Evolutionary conservation across 495 filamentous ascomycete species (phyloP).

Genomic region (Bryoglossum gracile): DNA sequence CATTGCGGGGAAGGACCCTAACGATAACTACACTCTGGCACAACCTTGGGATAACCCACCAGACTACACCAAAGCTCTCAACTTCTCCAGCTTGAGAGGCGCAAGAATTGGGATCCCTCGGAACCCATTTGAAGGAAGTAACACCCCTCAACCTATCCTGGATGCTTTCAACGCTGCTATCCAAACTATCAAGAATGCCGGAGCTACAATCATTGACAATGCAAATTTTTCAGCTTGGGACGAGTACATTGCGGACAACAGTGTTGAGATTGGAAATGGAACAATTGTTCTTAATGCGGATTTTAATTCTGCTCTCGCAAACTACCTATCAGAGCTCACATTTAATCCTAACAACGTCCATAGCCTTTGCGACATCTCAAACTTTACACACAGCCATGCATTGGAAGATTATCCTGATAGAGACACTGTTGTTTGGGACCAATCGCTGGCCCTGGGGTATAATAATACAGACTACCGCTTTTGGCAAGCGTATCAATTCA

Average conservation of each 20-base stretch:
- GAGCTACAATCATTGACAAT: slow-evolving; percentile 33
- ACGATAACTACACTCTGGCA: slow-evolving; percentile 39
- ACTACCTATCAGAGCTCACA: slow-evolving; percentile 39
- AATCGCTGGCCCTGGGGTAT: slow-evolving; percentile 26
- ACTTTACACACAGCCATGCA: slow-evolving; percentile 28
- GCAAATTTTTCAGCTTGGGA: slow-evolving; percentile 27
- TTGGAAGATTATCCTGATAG: slow-evolving; percentile 31
- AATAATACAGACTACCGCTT: slow-evolving; percentile 35
- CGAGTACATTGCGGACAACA: slow-evolving; percentile 16
- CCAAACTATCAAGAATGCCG: slow-evolving; percentile 28
- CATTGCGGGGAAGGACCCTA: slow-evolving; percentile 47
- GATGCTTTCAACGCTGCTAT: slow-evolving; percentile 32
- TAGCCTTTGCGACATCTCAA: slow-evolving; percentile 25
- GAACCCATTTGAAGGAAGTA: slow-evolving; percentile 27
- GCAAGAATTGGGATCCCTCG: slow-evolving; percentile 37
- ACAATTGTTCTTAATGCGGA: slow-evolving; percentile 37
- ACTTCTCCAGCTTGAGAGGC: slow-evolving; percentile 27
- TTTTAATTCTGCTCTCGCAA: slow-evolving; percentile 35
- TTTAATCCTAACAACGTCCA: slow-evolving; percentile 41
- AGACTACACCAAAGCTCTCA: slow-evolving; percentile 37
- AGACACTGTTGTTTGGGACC: slow-evolving; percentile 33
- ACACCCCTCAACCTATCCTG: slow-evolving; percentile 21
- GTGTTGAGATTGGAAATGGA: slow-evolving; percentile 3
- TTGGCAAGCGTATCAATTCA: slow-evolving; percentile 35
- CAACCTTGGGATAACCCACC: slow-evolving; percentile 35